Evolutionary conservation across 768 basidiomycete species (phyloP).

Genomic region (Mrakia gelida): DNA sequence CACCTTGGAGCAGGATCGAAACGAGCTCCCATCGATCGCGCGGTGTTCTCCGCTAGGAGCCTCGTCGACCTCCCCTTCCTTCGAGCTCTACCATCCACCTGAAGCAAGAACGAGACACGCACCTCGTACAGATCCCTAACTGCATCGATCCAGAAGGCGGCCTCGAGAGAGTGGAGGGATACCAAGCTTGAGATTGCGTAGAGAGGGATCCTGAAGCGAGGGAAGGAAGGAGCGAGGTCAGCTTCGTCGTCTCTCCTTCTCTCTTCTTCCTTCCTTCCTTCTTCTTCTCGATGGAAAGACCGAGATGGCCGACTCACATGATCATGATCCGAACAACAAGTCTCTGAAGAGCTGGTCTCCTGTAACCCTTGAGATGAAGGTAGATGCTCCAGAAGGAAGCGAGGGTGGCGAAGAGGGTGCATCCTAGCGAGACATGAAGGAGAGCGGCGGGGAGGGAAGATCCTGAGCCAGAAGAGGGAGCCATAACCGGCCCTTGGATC

Average conservation of each 20-base stretch:
- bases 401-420: constrained; percentile 55
- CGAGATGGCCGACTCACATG: constrained; percentile 57
- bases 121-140: constrained; percentile 96
- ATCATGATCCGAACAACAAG: constrained; percentile 78
- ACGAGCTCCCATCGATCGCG: not conserved
- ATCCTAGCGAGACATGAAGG: constrained; percentile 12
- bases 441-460: constrained; percentile 20
- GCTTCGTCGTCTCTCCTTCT: not conserved
- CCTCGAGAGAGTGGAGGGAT: constrained; percentile 86
- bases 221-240: not conserved
- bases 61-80: not conserved
- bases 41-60: constrained; percentile 1
- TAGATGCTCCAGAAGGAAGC: constrained; percentile 71
- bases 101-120: constrained; percentile 36
- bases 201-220: constrained; percentile 54
- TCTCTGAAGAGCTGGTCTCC: constrained; percentile 69
- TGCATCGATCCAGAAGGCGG: constrained; percentile 92
- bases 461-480: constrained; percentile 16
- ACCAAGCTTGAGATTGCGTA: constrained; percentile 88
- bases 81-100: not conserved
- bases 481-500: not conserved
- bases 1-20: not conserved
- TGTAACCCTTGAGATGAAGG: constrained; percentile 78
- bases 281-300: not conserved
- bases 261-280: not conserved